Percentiles rank a stretch among this genome's conserved stretches.
These are phyloP conservation scores for Rosa hybrid DNA, from an alignment of 331 rosid genomes.

Conservation along the genomic window DNA sequence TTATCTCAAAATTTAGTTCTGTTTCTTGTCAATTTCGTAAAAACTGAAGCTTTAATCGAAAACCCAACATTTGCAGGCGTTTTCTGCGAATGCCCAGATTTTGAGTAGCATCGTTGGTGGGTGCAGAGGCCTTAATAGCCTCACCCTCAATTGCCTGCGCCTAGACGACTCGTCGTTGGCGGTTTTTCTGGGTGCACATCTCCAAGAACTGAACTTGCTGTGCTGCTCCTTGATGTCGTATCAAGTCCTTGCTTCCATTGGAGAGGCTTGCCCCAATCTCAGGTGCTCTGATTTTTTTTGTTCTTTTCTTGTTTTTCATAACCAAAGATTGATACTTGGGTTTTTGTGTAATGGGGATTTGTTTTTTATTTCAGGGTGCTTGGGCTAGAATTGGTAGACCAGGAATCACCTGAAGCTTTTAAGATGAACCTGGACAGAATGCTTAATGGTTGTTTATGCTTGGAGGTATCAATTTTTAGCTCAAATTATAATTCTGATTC, in stretches of 20 bases:
- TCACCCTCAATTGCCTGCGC: conserved; percentile 33
- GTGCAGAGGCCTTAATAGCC: conserved; percentile 18
- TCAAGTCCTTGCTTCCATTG: conserved; percentile 19
- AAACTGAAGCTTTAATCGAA: neutral
- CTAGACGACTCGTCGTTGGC: conserved; percentile 21
- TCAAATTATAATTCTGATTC: neutral
- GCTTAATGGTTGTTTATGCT: conserved; percentile 24
- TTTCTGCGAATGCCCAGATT: conserved; percentile 21
- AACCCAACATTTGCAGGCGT: conserved; percentile 8
- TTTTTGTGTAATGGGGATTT: neutral
- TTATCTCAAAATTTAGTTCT: neutral
- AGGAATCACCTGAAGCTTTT: conserved; percentile 12
- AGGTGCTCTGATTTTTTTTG: conserved; percentile 17
- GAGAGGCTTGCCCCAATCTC: conserved; percentile 27
- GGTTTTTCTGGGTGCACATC: conserved; percentile 10
- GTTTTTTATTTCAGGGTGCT: conserved; percentile 25
- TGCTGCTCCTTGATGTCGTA: conserved; percentile 30
- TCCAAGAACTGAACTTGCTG: conserved; percentile 35
- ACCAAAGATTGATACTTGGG: neutral
- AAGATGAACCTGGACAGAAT: conserved; percentile 18
- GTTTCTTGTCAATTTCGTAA: neutral
- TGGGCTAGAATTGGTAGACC: conserved; percentile 32
- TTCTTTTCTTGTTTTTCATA: no score
- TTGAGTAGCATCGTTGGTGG: conserved; percentile 14
- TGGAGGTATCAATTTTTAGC: conserved; percentile 22